Evolutionary conservation across 176 grass and related monocot genomes (phyloP).

Genomic region (Ananas comosus): DNA sequence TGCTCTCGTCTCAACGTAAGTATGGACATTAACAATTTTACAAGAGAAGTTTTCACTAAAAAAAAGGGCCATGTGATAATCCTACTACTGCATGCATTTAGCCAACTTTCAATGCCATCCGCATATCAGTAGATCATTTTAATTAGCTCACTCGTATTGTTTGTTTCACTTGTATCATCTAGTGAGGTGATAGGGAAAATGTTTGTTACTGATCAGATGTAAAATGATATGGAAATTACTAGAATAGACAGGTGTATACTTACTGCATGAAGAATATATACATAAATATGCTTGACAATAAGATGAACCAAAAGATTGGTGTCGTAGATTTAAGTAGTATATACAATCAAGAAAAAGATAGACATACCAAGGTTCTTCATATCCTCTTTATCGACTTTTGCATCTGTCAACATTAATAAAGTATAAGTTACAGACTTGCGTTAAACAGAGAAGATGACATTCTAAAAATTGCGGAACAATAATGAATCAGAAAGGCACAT

Average conservation of each 20-base stretch:
- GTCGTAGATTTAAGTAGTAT: background rate
- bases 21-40: too few species aligned
- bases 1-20: too few species aligned
- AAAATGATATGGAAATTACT: background rate
- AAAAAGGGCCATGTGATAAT: background rate
- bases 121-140: background rate
- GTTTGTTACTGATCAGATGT: background rate
- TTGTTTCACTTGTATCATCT: background rate
- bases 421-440: background rate
- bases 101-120: background rate
- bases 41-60: too few species aligned
- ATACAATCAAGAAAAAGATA: conserved; percentile 10
- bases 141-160: background rate
- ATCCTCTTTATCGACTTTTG: conserved; percentile 65
- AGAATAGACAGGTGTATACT: background rate
- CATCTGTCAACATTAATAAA: conserved; percentile 29
- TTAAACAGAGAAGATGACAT: background rate
- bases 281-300: background rate
- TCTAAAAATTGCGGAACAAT: background rate
- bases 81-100: background rate
- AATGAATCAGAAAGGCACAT: background rate
- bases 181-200: background rate
- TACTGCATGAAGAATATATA: background rate
- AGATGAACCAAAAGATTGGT: background rate
- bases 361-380: conserved; percentile 39